Evolutionary conservation across 2,329 filamentous ascomycete species (phyloP).

Genomic region (Trichoderma harzianum): DNA sequence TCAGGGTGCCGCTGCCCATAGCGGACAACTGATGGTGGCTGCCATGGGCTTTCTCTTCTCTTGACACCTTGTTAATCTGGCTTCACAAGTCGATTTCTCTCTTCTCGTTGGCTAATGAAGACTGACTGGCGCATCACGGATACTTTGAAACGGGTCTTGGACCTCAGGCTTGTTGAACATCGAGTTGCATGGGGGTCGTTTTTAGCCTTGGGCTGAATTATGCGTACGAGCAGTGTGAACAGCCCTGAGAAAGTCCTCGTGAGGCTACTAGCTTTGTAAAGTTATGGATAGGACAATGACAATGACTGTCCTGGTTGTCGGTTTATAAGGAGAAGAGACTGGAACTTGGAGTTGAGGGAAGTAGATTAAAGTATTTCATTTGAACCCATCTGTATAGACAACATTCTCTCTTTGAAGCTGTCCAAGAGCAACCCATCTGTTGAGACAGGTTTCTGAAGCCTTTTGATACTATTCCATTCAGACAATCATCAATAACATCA

Average conservation of each 20-base stretch:
- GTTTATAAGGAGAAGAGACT: not conserved
- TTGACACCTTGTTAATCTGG: not conserved
- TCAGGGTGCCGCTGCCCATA: not conserved
- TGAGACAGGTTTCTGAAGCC: not conserved
- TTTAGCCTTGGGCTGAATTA: not conserved
- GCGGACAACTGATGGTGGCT: not conserved
- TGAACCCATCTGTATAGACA: not conserved
- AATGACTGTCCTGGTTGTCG: not conserved
- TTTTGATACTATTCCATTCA: not conserved
- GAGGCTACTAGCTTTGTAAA: not conserved
- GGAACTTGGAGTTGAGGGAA: not conserved
- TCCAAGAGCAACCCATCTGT: not conserved
- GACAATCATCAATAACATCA: not conserved
- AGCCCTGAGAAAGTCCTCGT: not conserved
- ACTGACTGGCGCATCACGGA: not conserved
- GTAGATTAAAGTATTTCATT: not conserved
- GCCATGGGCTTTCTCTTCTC: not conserved
- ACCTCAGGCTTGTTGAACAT: not conserved
- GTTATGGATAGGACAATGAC: not conserved
- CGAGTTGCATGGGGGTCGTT: not conserved
- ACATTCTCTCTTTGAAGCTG: not conserved
- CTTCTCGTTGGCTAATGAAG: constrained; percentile 12
- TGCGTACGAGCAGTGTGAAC: not conserved
- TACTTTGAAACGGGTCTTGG: not conserved
- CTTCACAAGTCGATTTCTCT: not conserved